A percentile compares a stretch with the other conserved stretches of the same genome.
Evolutionary conservation across 352 stramenopile genomes (phyloP).

Genomic region (Phytopythium oedochilum): DNA sequence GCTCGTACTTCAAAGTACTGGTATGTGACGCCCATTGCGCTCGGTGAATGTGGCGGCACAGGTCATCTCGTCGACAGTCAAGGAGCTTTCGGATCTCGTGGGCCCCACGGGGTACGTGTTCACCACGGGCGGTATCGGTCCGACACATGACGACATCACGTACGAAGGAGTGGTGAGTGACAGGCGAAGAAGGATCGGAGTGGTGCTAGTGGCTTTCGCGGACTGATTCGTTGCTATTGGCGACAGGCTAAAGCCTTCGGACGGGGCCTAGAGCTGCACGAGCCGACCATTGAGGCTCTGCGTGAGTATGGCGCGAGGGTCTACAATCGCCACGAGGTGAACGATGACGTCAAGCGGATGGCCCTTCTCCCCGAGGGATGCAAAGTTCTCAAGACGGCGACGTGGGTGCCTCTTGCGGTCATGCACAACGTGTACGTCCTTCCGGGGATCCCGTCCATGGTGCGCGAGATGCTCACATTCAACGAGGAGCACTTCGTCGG

Average conservation of each 20-base stretch:
- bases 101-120: slow-evolving; percentile 78
- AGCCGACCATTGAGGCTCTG: slow-evolving; percentile 59
- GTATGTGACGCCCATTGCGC: too few species aligned
- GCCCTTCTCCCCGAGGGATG: slow-evolving; percentile 57
- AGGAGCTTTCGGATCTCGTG: slow-evolving; percentile 69
- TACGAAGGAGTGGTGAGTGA: slow-evolving; percentile 70
- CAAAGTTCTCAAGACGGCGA: slow-evolving; percentile 42
- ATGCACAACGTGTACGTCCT: slow-evolving; percentile 85
- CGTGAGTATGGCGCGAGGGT: slow-evolving; percentile 27
- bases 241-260: slow-evolving; percentile 71
- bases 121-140: slow-evolving; percentile 80
- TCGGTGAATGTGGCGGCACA: slow-evolving; percentile 8
- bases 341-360: slow-evolving; percentile 71
- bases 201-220: neutral
- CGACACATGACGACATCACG: slow-evolving; percentile 86
- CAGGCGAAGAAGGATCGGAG: slow-evolving; percentile 6
- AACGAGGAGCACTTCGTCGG: slow-evolving; percentile 79
- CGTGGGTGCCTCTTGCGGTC: slow-evolving; percentile 72
- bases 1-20: too few species aligned
- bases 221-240: slow-evolving; percentile 7
- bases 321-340: slow-evolving; percentile 35
- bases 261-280: slow-evolving; percentile 55
- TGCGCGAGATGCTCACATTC: slow-evolving; percentile 76
- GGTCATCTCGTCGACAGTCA: slow-evolving; percentile 69
- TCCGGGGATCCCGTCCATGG: slow-evolving; percentile 74